A percentile compares a stretch with the other conserved stretches of the same genome.
phyloP scores from a whole-genome alignment of 768 basidiomycete genomes.

The Hericium alpestre region DNA sequence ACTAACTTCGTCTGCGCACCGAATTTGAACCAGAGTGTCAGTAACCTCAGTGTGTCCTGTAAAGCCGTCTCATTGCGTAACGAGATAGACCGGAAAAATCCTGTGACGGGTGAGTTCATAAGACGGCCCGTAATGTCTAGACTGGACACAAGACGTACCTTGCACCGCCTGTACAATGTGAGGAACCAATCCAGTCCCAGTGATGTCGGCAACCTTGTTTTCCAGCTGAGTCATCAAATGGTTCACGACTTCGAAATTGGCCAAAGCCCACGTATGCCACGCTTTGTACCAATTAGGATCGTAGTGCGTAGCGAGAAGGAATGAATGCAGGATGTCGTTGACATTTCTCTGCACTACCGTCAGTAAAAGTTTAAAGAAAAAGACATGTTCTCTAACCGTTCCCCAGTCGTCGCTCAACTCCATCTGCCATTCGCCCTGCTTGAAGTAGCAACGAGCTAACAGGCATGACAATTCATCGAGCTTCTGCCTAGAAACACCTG shows the following conservation, averaged over 20 bases:
- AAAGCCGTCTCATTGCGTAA: constrained; percentile 83
- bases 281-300: constrained; percentile 98
- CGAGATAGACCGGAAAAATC: constrained; percentile 92
- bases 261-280: constrained; percentile 97
- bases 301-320: constrained; percentile 78
- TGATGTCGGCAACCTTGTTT: constrained; percentile 43
- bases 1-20: constrained; percentile 86
- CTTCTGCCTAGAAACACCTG: constrained; percentile 46
- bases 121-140: neutral
- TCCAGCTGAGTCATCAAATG: constrained; percentile 63
- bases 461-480: constrained; percentile 67
- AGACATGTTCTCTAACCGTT: constrained; percentile 37
- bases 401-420: constrained; percentile 74
- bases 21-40: constrained; percentile 98
- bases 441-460: constrained; percentile 94
- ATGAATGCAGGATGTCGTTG: constrained; percentile 74
- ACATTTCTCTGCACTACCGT: constrained; percentile 53
- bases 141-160: constrained; percentile 33
- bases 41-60: constrained; percentile 85
- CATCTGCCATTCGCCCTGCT: constrained; percentile 90
- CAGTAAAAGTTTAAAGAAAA: neutral
- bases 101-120: constrained; percentile 26
- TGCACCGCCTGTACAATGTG: constrained; percentile 92
- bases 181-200: constrained; percentile 53
- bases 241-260: constrained; percentile 88